A percentile compares a stretch with the other conserved stretches of the same genome.
Evolutionary conservation across 208 protist species (phyloP).

Genomic region (Acanthamoeba healyi): DNA sequence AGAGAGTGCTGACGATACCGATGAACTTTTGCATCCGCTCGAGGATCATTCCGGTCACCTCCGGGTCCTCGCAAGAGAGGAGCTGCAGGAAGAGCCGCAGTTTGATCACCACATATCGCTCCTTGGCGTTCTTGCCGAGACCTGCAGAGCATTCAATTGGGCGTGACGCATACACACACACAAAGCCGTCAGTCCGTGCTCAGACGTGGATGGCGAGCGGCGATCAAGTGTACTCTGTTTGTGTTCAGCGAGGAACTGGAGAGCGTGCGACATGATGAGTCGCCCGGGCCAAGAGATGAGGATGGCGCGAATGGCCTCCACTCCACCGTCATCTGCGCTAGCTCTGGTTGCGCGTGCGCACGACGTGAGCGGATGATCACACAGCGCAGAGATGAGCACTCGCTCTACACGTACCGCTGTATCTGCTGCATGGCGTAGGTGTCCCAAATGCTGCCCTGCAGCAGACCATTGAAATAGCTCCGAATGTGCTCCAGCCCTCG

Average conservation of each 20-base stretch:
- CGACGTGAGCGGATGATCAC: not conserved
- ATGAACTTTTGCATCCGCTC: conserved; percentile 39
- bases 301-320: conserved; percentile 26
- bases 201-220: too few relatives aligned
- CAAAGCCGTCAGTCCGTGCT: too few relatives aligned
- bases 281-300: conserved; percentile 30
- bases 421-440: conserved; percentile 56
- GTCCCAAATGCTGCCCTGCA: conserved; percentile 9
- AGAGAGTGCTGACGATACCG: not conserved
- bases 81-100: conserved; percentile 60
- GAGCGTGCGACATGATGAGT: conserved; percentile 5
- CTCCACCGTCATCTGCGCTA: not conserved
- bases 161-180: too few relatives aligned
- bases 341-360: not conserved
- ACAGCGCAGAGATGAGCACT: too few relatives aligned
- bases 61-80: conserved; percentile 41
- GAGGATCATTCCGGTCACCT: conserved; percentile 45
- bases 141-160: too few relatives aligned
- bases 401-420: not conserved
- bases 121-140: conserved; percentile 16
- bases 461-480: conserved; percentile 36
- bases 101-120: conserved; percentile 10
- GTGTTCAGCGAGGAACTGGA: conserved; percentile 16
- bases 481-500: conserved; percentile 34
- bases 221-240: too few relatives aligned